Conservation (phyloP, 257 asterid species). For the Coffea eugenioides region DNA sequence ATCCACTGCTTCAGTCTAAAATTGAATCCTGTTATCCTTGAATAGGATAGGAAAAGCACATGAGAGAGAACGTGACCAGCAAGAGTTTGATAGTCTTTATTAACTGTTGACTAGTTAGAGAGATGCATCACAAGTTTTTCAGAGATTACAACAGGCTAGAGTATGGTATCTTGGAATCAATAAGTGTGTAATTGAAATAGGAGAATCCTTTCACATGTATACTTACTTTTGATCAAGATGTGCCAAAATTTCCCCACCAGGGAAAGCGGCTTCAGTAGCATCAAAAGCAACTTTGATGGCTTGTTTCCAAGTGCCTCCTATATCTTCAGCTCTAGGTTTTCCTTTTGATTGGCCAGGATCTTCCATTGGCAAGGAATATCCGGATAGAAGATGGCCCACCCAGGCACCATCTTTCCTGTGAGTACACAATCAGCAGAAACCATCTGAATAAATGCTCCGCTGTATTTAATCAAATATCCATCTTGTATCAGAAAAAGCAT, state of each 20-base stretch:
- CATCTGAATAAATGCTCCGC: neutral
- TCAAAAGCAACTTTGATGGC: slow-evolving; percentile 77
- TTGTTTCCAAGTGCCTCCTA: slow-evolving; percentile 91
- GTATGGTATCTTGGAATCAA: neutral
- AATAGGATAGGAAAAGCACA: no score
- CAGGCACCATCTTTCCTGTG: slow-evolving; percentile 68
- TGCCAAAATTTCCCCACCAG: slow-evolving; percentile 79
- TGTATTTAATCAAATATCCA: neutral
- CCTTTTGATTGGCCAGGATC: slow-evolving; percentile 73
- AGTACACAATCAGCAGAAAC: slow-evolving; percentile 16
- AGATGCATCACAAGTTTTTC: neutral
- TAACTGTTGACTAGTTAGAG: neutral
- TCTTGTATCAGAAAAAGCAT: neutral
- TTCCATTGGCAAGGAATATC: slow-evolving; percentile 93
- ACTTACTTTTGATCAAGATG: slow-evolving; percentile 97
- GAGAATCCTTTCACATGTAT: neutral
- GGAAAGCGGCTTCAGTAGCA: slow-evolving; percentile 79
- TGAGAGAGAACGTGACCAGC: neutral
- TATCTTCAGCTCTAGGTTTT: slow-evolving; percentile 38
- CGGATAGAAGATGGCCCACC: slow-evolving; percentile 95
- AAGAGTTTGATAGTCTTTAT: neutral
- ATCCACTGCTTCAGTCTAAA: neutral
- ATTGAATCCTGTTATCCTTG: neutral
- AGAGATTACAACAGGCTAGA: neutral
- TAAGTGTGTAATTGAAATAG: neutral